Base-by-base conservation (phyloP, 2,329 filamentous ascomycete genomes). In the Akanthomyces uredinophilus region DNA sequence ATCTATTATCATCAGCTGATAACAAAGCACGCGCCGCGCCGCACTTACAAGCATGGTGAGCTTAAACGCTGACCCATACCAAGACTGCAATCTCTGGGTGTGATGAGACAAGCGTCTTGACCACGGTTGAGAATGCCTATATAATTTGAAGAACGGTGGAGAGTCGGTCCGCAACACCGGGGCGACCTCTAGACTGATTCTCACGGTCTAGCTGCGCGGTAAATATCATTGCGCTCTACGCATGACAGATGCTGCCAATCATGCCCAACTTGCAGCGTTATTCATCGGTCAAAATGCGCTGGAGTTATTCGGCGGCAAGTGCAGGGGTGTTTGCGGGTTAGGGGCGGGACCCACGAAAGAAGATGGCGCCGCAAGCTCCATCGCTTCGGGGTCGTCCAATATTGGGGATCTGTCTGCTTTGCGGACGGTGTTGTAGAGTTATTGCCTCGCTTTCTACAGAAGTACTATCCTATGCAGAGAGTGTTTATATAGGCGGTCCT, bases 11-110 rank as follows among this genome's bases (percentile, higher is more conserved):
- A 4, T 54, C 18, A 54, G 35, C n/a, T 20, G 3, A 1, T 27
- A 20, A 10, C 3, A 43, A 54, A n/a, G 35, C 20, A 2, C 43
- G 20, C 11, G 5, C 13, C 0, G 20, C 14, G n/a, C 20, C 24
- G 61, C 10, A 65, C 68, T 63, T 64, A 75, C 72, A 56, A 73
- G 68, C 50, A 80, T 69, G 16, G 77, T 73, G n/a, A 80, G 63
- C 63, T 75, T 76, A 3, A 79, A 29, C 67, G 47, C 73, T 77
- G 1, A 78, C 78, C 78, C 77, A 80, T 22, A 80, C 70, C 2
- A 79, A 66, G 4, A 74, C 75, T 7, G 77, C 73, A 27, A 77
- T 72, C 24, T 69, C 65, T 1, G 72, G 72, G 59, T 77, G 64
- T 0, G 75, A 72, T 1, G 74, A 75, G 27, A 75, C 71, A n/a